Evolutionary conservation across 176 grass and related monocot species (phyloP).

Genomic region (Oryza punctata): DNA sequence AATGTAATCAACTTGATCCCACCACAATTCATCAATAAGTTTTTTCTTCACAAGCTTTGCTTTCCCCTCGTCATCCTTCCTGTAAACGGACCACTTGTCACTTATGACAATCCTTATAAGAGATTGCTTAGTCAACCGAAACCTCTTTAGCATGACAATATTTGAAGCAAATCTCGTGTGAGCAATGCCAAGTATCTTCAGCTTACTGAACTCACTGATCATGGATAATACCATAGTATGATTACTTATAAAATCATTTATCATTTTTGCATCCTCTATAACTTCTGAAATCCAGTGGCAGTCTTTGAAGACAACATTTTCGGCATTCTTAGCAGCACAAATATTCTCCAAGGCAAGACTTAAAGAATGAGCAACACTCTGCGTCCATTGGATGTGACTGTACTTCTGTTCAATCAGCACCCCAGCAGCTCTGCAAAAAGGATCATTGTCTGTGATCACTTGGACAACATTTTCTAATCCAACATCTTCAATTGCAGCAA

Average conservation of each 20-base stretch:
- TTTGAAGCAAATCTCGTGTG: neutral
- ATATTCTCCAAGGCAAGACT: conserved; percentile 15
- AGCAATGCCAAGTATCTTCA: conserved; percentile 6
- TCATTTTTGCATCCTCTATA: neutral
- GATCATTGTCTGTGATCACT: conserved; percentile 18
- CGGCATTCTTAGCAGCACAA: neutral
- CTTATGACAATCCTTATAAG: neutral
- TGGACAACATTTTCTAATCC: too few relatives aligned
- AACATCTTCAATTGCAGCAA: too few relatives aligned
- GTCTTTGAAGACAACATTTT: neutral
- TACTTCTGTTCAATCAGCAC: conserved; percentile 10
- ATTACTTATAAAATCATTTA: conserved; percentile 14
- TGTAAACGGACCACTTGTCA: conserved; percentile 1
- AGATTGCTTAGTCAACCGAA: conserved; percentile 13
- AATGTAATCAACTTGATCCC: conserved; percentile 28
- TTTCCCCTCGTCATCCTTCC: neutral
- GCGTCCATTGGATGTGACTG: neutral
- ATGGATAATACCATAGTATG: neutral
- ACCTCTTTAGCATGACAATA: conserved; percentile 26
- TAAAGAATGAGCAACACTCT: conserved; percentile 16
- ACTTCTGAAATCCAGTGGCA: conserved; percentile 4
- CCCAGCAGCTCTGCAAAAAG: conserved; percentile 7
- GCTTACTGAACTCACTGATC: neutral
- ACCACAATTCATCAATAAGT: conserved; percentile 7
- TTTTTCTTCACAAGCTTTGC: neutral